These are phyloP conservation scores for Puccinia sorghi DNA, from an alignment of 1,284 basidiomycete genomes.

Conservation along the genomic window DNA sequence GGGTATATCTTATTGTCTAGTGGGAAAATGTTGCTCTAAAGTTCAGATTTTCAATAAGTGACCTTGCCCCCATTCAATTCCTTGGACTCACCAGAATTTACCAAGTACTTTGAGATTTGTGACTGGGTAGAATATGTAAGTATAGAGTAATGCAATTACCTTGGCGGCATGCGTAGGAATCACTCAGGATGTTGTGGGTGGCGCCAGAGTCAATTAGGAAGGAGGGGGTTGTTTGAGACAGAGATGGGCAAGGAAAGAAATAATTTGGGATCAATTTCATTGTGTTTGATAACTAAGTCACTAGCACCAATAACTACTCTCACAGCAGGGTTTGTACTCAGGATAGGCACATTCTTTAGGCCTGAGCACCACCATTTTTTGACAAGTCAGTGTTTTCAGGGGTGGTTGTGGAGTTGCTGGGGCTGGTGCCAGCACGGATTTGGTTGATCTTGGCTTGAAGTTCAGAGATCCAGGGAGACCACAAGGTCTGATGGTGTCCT, in stretches of 20 bases:
- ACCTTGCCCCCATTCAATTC: too few relatives aligned
- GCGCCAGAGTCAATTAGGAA: constrained; percentile 18
- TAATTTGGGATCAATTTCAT: not conserved
- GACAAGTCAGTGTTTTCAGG: not conserved
- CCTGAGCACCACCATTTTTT: constrained; percentile 7
- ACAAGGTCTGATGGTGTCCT: too few relatives aligned
- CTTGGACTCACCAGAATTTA: too few relatives aligned
- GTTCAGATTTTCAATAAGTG: too few relatives aligned
- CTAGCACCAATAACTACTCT: not conserved
- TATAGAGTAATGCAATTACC: too few relatives aligned
- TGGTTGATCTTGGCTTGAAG: not conserved
- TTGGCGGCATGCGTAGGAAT: not conserved
- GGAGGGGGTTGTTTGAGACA: not conserved
- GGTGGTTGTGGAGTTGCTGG: not conserved
- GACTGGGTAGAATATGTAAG: too few relatives aligned
- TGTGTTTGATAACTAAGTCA: not conserved
- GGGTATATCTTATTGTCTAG: too few relatives aligned
- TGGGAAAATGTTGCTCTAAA: too few relatives aligned
- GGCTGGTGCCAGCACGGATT: too few relatives aligned
- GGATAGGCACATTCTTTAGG: constrained; percentile 8
- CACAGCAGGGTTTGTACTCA: not conserved
- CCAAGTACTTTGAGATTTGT: too few relatives aligned
- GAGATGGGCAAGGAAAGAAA: not conserved
- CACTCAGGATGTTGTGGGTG: not conserved
- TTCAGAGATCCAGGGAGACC: not conserved